Percentiles rank a stretch among this genome's conserved stretches.
phyloP scores from a whole-genome alignment of 208 protist species.

The Borovskyia barvae region DNA sequence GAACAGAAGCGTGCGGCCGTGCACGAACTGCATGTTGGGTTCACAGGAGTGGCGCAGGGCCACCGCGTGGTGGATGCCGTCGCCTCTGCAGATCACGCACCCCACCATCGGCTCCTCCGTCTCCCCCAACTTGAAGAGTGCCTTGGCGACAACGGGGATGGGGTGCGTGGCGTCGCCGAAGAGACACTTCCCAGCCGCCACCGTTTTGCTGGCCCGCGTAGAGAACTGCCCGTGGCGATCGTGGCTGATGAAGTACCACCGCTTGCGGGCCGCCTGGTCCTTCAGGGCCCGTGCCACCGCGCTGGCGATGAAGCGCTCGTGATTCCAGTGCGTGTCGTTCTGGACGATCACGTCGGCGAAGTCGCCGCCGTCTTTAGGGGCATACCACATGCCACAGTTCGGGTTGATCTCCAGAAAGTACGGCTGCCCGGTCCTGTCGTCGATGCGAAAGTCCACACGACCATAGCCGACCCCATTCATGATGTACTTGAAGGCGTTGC shows the following conservation, averaged over 20 bases:
- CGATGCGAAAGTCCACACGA: conserved; percentile 87
- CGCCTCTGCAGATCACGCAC: conserved; percentile 70
- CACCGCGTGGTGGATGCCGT: conserved; percentile 68
- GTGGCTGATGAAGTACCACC: conserved; percentile 87
- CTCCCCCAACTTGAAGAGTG: conserved; percentile 74
- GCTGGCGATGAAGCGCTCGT: conserved; percentile 76
- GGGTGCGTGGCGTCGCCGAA: conserved; percentile 72
- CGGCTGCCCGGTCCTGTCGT: conserved; percentile 53
- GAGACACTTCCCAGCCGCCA: conserved; percentile 62
- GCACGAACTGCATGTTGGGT: conserved; percentile 86
- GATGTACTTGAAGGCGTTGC: conserved; percentile 80
- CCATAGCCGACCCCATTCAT: conserved; percentile 88
- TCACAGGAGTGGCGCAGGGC: conserved; percentile 89
- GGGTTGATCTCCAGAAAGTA: conserved; percentile 91
- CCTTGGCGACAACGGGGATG: conserved; percentile 71
- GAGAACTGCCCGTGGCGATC: conserved; percentile 78
- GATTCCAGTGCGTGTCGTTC: conserved; percentile 74
- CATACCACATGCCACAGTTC: conserved; percentile 91
- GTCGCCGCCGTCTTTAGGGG: conserved; percentile 76
- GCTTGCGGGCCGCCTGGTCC: conserved; percentile 64
- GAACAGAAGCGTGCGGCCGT: conserved; percentile 76
- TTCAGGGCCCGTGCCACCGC: conserved; percentile 54
- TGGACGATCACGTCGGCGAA: conserved; percentile 86
- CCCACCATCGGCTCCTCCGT: conserved; percentile 72
- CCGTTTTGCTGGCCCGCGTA: conserved; percentile 69